These are phyloP conservation scores for Aspergillus sojae DNA, from an alignment of 2,329 filamentous ascomycete species.

Conservation along the genomic window DNA sequence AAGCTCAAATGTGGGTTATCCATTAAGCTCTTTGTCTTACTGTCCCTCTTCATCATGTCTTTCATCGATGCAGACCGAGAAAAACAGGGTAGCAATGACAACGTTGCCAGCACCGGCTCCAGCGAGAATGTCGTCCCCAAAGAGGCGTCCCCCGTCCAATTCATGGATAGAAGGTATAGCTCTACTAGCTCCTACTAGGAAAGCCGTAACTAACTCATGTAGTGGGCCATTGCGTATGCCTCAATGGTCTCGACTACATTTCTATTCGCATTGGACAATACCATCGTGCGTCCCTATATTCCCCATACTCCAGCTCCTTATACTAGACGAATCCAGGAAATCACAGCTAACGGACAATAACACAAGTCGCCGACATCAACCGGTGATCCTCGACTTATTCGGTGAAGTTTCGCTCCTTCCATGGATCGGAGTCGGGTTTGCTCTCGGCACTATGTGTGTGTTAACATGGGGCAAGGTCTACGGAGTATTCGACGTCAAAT, in stretches of 20 bases:
- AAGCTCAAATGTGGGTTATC: background rate
- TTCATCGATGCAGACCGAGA: background rate
- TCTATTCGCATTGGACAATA: background rate
- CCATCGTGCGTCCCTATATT: background rate
- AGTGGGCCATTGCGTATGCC: background rate
- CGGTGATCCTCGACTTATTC: background rate
- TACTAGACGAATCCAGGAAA: background rate
- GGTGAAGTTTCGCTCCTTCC: background rate
- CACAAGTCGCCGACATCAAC: background rate
- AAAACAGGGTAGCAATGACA: background rate
- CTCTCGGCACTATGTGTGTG: background rate
- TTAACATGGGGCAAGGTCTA: background rate
- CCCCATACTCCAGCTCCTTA: background rate
- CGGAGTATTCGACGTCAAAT: conserved; percentile 48
- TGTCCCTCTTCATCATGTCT: background rate
- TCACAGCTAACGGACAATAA: background rate
- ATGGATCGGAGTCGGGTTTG: background rate
- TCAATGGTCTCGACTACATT: background rate
- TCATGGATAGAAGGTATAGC: background rate
- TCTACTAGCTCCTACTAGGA: background rate
- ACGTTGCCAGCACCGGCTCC: background rate
- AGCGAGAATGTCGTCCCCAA: background rate
- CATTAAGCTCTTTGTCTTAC: background rate
- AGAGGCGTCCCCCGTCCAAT: background rate
- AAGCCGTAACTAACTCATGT: too few relatives aligned